Base-by-base conservation (phyloP, 139 green algal genomes). In the Chlamydomonas schloesseri region DNA sequence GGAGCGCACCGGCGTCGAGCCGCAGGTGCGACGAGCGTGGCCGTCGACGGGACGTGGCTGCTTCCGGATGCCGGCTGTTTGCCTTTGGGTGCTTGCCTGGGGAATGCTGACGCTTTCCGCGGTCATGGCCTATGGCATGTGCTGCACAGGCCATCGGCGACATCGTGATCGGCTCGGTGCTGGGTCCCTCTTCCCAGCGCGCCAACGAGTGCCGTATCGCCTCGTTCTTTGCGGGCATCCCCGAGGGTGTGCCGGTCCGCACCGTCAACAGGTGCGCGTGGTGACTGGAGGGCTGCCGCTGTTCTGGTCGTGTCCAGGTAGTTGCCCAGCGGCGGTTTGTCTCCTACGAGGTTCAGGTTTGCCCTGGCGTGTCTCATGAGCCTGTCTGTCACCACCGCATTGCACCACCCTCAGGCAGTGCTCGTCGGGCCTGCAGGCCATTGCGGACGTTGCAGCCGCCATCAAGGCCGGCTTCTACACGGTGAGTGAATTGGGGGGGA, bases 381-480 rank as follows among this genome's bases (percentile, higher is more conserved):
- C n/a, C n/a, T n/a, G n/a, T n/a, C n/a, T n/a, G n/a, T n/a, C n/a
- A n/a, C n/a, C n/a, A n/a, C n/a, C n/a, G n/a, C n/a, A n/a, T n/a
- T n/a, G n/a, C n/a, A n/a, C n/a, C 42, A 50, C 42, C 42, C 36
- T 29, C 86, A 94, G 91, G 83, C 94, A 98, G 85, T 99, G 97
- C 85, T 98, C 96, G 31, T 97, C 93, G 33, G 96, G 97, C 10
- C 93, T 99, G 80, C 97, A 99, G 88, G 98, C 98, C 24, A 95
- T 99, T 31, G 98, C 98, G 10, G 90, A 96, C 81, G 97, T 99
- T 31, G 98, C 96, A 0, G 96, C 97, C 14, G 91, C 95, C 78
- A 99, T 99, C 93, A 96, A 96, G 86, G 94, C 96, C 18, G 98
- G 98, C n/a, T 99, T 94, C 90, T 99, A 99, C 93, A 94, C 93